Evolutionary conservation across 2,329 filamentous ascomycete species (phyloP), one percentile per base, ranked within the genome.

Genomic region (Nothomitra cinnamomea): DNA sequence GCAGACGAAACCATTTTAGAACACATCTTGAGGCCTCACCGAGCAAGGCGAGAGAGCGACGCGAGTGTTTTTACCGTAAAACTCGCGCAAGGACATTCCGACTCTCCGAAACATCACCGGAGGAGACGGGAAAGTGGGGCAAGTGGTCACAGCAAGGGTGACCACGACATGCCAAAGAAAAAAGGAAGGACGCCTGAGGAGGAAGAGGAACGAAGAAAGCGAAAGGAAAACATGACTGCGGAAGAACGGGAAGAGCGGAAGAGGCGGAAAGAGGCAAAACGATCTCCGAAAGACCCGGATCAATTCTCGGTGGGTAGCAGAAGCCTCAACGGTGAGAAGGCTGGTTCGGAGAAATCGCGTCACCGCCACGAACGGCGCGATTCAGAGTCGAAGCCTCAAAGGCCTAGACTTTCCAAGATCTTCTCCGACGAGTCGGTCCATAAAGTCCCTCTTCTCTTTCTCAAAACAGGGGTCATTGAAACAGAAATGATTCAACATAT

Each of bases 151-250:
- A 52, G 50, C 50, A 52, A 41, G 24, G 50, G 19, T n/a, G 50
- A 52, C 17, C 35, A 28, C 25, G 19, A 35, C 15, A 32, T 28
- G 15, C 17, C 17, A 15, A 49, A 49, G 24, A 49, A 49, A 24
- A 43, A 52, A 13, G 32, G 8, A 28, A 40, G 50, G 21, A 41
- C 50, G 2, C 36, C 50, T 17, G 50, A 52, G 50, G 40, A 43
- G n/a, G 40, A 40, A 19, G 40, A 43, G 25, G 40, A 28, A 2
- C 19, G 50, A 38, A 40, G 35, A 21, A 52, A 52, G 24, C 40
- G 50, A 6, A 52, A 52, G 21, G 50, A 43, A 52, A 35, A 17
- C 10, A 52, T 52, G 50, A 36, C 36, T 52, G 25, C 50, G 12
- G 50, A 52, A 32, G 50, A 52, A 19, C 8, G 24, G 21, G 50